Conservation (phyloP, 2,329 filamentous ascomycete genomes). For the Penicillium janthinellum region DNA sequence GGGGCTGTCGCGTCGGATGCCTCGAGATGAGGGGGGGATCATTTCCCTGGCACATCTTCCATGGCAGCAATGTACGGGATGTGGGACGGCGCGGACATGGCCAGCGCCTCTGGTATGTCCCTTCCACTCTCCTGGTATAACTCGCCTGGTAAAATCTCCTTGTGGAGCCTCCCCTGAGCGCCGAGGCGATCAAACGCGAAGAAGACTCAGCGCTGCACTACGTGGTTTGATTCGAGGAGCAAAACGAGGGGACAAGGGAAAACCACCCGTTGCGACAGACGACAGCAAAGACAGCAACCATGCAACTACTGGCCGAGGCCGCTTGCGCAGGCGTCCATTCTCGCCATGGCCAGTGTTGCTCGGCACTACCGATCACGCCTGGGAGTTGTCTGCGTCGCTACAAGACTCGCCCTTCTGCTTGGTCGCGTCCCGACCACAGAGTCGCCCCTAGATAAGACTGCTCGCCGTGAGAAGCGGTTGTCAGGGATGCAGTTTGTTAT, state of each 20-base stretch:
- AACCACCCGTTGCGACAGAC: neutral
- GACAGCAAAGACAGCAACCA: neutral
- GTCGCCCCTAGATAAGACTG: neutral
- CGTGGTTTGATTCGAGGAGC: neutral
- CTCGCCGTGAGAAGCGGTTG: constrained; percentile 4
- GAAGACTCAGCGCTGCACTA: neutral
- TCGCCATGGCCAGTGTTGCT: neutral
- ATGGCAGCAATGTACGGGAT: constrained; percentile 14
- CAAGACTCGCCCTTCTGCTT: neutral
- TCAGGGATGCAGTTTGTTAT: constrained; percentile 20
- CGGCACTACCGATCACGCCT: neutral
- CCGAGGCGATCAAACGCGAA: neutral
- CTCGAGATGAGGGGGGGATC: constrained; percentile 4
- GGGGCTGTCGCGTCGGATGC: constrained; percentile 7
- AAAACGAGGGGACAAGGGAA: neutral
- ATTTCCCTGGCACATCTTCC: constrained; percentile 8
- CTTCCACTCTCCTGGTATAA: neutral
- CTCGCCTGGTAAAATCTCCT: neutral
- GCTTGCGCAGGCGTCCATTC: neutral
- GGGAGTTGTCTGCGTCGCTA: neutral
- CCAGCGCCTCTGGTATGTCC: constrained; percentile 2
- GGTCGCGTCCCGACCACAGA: neutral
- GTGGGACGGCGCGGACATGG: constrained; percentile 2
- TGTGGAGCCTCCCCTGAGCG: neutral
- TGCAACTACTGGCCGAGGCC: neutral